Percentiles rank a stretch among this genome's conserved stretches.
phyloP scores from a whole-genome alignment of 1,284 basidiomycete genomes.

The Fomitopsis schrenkii region DNA sequence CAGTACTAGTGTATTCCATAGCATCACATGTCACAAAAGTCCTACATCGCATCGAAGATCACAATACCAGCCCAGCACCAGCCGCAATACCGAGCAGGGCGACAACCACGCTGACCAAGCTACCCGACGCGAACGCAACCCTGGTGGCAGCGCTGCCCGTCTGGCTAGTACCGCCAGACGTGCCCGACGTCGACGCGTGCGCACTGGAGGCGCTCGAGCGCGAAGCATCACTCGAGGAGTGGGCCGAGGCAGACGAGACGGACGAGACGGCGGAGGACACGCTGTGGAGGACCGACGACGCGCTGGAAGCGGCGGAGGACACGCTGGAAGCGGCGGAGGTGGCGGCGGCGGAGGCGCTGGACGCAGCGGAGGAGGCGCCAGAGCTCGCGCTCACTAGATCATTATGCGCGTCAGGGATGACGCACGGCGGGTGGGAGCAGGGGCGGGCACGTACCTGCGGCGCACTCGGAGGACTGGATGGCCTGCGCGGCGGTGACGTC shows the following conservation, averaged over 20 bases:
- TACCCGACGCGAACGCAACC: neutral
- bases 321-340: constrained; percentile 3
- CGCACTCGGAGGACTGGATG: constrained; percentile 24
- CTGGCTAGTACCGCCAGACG: neutral
- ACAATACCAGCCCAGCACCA: neutral
- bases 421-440: neutral
- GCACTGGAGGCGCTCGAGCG: neutral
- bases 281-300: constrained; percentile 3
- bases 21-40: too few species aligned
- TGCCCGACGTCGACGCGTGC: neutral
- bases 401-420: neutral
- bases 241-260: neutral
- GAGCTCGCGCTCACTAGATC: constrained; percentile 1
- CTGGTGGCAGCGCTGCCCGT: neutral
- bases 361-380: neutral
- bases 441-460: constrained; percentile 18
- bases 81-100: neutral
- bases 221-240: neutral
- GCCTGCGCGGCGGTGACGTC: constrained; percentile 19
- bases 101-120: neutral
- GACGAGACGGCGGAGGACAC: constrained; percentile 6
- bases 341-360: constrained; percentile 5
- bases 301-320: constrained; percentile 1
- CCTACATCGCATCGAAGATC: too few species aligned
- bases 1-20: too few species aligned